Base-by-base conservation (phyloP, 169 alveolate species). In the Cryptosporidium viatorum region DNA sequence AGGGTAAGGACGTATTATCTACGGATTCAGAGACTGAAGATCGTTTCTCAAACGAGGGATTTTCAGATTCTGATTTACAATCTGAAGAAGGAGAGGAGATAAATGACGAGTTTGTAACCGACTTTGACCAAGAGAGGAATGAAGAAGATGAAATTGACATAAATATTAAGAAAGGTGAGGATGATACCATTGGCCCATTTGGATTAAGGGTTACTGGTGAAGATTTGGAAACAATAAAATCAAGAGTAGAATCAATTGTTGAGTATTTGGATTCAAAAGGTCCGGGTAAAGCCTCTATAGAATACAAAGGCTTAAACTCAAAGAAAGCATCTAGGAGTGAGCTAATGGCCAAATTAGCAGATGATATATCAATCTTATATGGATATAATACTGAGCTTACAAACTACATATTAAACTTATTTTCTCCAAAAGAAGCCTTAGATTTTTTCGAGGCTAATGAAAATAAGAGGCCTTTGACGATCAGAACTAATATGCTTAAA, bases 371-470 rank as follows among this genome's bases (percentile, higher is more conserved):
- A 85, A 80, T 93, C 29, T 95, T 96, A 71, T 97, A 95, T 86
- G 98, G 97, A 39, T 97, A 96, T 84, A 96, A 97, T 60, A 85
- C 85, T 23, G 99, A 97, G 71, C 80, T 97, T 71, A 93, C 98
- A 48, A 96, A 95, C 39, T 93, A 96, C 70, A 92, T 97, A 84
- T 58, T 94, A 51, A 84, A 92, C 92, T 91, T 97, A 59, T 97
- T 97, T 86, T 93, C 96, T 3, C 99, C 99, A 48, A 92, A 94
- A 43, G 99, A 97, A 91, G 97, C 97, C 3, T 71, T 97, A 14
- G 94, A 95, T 50, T 97, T 96, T 67, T 95, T 97, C 75, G 99
- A 97, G 84, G 97, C 99, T 0, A 96, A 94, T 85, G 98, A 96
- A 73, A 84, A 93, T 29, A 95, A 96, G 62, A 93, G 97, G 70